phyloP scores from a whole-genome alignment of 257 asterid genomes.

The Rauvolfia tetraphylla region DNA sequence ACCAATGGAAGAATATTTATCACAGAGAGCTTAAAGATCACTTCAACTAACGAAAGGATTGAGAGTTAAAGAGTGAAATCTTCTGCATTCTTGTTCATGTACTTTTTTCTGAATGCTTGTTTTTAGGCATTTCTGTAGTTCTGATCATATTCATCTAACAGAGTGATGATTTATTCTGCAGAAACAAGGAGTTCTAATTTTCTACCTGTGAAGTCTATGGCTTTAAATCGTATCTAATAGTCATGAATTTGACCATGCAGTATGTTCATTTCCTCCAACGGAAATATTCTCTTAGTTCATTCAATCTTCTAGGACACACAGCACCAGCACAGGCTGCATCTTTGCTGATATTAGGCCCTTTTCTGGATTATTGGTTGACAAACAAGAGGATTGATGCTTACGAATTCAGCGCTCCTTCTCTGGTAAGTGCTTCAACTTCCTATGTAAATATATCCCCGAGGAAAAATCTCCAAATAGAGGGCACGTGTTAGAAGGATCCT shows the following conservation, averaged over 20 bases:
- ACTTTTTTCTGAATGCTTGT: neutral
- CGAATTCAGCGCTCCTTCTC: conserved; percentile 53
- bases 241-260: conserved; percentile 47
- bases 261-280: conserved; percentile 95
- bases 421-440: conserved; percentile 45
- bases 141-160: neutral
- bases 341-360: conserved; percentile 77
- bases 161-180: neutral
- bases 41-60: neutral
- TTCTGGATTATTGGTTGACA: conserved; percentile 96
- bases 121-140: neutral
- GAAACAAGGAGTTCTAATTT: neutral
- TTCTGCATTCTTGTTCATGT: neutral
- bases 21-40: neutral
- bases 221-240: conserved; percentile 10
- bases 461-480: neutral
- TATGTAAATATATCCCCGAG: neutral
- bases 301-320: conserved; percentile 96
- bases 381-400: conserved; percentile 78
- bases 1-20: neutral
- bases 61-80: neutral
- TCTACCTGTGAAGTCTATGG: neutral
- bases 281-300: conserved; percentile 90
- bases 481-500: neutral
- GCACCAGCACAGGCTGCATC: conserved; percentile 97